Evolutionary conservation across 2,329 filamentous ascomycete genomes (phyloP).

Genomic region (Ophiostoma pallidulum): DNA sequence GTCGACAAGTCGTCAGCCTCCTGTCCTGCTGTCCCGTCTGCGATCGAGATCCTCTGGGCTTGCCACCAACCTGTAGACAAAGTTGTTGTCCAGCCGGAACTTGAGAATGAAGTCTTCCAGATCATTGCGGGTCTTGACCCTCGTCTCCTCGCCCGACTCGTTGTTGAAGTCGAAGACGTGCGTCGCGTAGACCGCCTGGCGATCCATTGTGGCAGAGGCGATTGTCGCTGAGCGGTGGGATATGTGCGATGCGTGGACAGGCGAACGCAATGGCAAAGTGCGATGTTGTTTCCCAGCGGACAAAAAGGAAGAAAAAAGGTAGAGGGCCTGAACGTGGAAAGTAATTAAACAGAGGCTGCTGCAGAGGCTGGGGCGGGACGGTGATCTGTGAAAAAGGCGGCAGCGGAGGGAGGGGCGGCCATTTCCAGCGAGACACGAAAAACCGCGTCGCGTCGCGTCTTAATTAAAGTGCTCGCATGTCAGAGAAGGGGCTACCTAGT

Average conservation of each 20-base stretch:
- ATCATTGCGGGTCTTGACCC: conserved; percentile 63
- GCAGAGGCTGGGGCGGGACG: conserved; percentile 9
- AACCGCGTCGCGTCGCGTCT: conserved; percentile 19
- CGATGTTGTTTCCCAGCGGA: background rate
- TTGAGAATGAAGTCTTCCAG: conserved; percentile 87
- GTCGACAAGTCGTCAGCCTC: conserved; percentile 22
- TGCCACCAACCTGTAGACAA: conserved; percentile 71
- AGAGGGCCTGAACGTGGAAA: background rate
- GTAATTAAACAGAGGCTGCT: background rate
- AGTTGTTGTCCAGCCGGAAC: conserved; percentile 87
- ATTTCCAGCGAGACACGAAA: conserved; percentile 4
- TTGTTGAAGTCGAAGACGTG: conserved; percentile 65
- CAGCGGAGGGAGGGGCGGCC: conserved; percentile 7
- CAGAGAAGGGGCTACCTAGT: too few relatives aligned
- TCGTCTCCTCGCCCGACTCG: conserved; percentile 57
- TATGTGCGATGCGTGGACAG: too few relatives aligned
- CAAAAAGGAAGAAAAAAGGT: background rate
- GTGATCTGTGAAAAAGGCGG: conserved; percentile 1
- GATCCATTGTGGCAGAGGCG: conserved; percentile 79
- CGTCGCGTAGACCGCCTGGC: conserved; percentile 75
- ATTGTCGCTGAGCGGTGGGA: too few relatives aligned
- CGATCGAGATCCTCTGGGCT: background rate
- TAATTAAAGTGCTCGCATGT: conserved; percentile 18
- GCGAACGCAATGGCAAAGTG: background rate
- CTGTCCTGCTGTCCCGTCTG: background rate